These are phyloP conservation scores for Calonectria multiphialidica DNA, from an alignment of 2,329 filamentous ascomycete genomes.

Conservation along the genomic window DNA sequence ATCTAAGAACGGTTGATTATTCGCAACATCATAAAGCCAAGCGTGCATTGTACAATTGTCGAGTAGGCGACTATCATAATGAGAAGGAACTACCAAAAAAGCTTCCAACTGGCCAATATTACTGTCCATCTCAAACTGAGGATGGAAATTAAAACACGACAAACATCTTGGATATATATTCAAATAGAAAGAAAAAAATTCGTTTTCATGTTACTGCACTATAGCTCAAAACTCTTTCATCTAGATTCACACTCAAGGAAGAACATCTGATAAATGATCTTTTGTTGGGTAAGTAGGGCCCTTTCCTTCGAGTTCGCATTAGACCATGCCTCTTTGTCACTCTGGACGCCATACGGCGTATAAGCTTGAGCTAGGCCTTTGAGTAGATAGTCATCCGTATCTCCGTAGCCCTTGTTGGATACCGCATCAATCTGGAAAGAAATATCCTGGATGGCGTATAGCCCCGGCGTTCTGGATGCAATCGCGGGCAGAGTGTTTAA, in stretches of 20 bases:
- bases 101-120: no score
- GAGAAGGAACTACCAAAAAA: no score
- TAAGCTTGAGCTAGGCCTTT: neutral
- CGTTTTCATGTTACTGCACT: no score
- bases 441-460: neutral
- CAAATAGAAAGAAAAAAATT: no score
- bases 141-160: no score
- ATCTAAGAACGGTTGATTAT: no score
- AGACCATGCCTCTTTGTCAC: neutral
- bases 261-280: neutral
- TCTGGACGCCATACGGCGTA: neutral
- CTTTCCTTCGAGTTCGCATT: neutral
- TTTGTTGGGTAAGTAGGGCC: neutral
- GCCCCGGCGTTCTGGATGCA: neutral
- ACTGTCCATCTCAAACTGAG: no score
- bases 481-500: neutral
- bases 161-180: no score
- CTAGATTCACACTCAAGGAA: neutral
- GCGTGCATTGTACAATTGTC: no score
- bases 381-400: neutral
- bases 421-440: neutral
- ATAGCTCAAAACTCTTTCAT: no score
- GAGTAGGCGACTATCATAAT: no score
- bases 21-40: no score
- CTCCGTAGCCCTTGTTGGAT: neutral